Percentiles rank a stretch among this genome's conserved stretches.
phyloP scores from a whole-genome alignment of 148 eudicot species.

The Rhododendron simsii region DNA sequence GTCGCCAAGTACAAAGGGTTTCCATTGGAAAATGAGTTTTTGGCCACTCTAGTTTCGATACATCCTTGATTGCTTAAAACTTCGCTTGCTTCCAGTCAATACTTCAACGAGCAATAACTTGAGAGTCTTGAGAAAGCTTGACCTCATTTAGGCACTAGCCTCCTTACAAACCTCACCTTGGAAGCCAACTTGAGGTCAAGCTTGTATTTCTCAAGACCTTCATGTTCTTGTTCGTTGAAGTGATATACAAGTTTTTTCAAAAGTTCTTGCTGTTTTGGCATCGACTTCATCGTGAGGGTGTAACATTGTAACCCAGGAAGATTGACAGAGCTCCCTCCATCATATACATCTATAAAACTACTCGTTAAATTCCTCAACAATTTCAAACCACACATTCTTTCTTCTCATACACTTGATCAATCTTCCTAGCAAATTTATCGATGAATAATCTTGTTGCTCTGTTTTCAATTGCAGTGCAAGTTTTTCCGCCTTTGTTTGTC shows the following conservation, averaged over 20 bases:
- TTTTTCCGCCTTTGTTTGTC: slow-evolving; percentile 53
- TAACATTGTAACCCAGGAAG: slow-evolving; percentile 58
- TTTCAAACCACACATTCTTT: slow-evolving; percentile 63
- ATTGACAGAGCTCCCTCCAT: no score
- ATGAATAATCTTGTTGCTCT: slow-evolving; percentile 82
- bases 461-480: slow-evolving; percentile 61
- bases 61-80: slow-evolving; percentile 86
- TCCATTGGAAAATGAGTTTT: slow-evolving; percentile 79
- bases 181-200: slow-evolving; percentile 75
- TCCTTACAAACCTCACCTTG: slow-evolving; percentile 69
- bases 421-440: slow-evolving; percentile 64
- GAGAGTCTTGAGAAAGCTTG: slow-evolving; percentile 40
- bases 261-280: slow-evolving; percentile 50
- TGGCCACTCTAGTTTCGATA: slow-evolving; percentile 83
- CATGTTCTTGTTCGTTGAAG: no score
- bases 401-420: slow-evolving; percentile 48
- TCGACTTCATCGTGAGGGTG: slow-evolving; percentile 92
- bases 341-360: no score
- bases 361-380: slow-evolving; percentile 49
- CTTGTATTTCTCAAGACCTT: slow-evolving; percentile 28
- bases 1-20: slow-evolving; percentile 67
- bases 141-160: slow-evolving; percentile 12
- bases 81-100: slow-evolving; percentile 67
- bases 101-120: slow-evolving; percentile 50
- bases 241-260: slow-evolving; percentile 56